These are phyloP conservation scores for Fonsecaea erecta DNA, from an alignment of 2,329 filamentous ascomycete species.

Conservation along the genomic window DNA sequence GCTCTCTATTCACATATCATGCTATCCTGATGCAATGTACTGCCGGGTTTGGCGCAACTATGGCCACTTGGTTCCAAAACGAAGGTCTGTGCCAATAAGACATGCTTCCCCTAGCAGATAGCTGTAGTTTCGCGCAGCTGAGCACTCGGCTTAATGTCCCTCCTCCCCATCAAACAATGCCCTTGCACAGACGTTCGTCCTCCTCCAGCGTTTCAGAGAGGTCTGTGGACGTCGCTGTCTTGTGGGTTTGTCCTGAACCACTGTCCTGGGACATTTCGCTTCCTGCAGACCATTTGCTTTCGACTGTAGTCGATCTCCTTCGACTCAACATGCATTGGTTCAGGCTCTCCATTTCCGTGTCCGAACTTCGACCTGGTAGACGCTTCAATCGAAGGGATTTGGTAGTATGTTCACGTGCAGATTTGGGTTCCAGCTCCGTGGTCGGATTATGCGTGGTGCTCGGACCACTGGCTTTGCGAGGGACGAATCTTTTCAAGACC, in stretches of 20 bases:
- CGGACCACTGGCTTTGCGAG: neutral
- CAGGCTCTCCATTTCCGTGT: neutral
- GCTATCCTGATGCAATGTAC: neutral
- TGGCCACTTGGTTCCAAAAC: neutral
- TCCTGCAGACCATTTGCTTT: slow-evolving; percentile 5
- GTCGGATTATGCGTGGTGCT: neutral
- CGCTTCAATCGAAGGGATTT: neutral
- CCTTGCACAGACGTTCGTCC: slow-evolving; percentile 17
- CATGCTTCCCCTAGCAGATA: neutral
- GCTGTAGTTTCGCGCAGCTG: neutral
- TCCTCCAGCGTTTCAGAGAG: slow-evolving; percentile 9
- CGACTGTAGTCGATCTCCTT: neutral
- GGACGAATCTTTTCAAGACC: slow-evolving; percentile 12
- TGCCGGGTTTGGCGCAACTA: neutral
- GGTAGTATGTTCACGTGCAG: neutral
- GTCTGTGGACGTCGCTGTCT: slow-evolving; percentile 10
- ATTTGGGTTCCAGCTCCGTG: neutral
- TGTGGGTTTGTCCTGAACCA: neutral
- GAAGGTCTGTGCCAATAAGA: neutral
- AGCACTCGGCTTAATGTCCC: neutral
- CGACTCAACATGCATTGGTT: neutral
- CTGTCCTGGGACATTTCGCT: neutral
- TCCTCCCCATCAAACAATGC: slow-evolving; percentile 12
- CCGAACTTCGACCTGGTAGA: neutral
- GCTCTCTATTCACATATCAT: neutral